These are phyloP conservation scores for Venturia nashicola DNA, from an alignment of 2,329 filamentous ascomycete species.

Conservation along the genomic window DNA sequence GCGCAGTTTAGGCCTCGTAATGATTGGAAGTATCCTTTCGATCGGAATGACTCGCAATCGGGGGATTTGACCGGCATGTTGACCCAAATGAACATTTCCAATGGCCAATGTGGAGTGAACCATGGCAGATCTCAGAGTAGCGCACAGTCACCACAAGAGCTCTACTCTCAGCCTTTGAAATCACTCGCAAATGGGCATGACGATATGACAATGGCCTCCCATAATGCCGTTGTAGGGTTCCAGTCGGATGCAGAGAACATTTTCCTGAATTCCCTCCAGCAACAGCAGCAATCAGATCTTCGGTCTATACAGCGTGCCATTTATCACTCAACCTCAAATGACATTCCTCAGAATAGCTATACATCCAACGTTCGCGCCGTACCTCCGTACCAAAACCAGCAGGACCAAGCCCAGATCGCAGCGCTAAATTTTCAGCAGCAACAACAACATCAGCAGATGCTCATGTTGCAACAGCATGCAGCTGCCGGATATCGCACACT, in stretches of 20 bases:
- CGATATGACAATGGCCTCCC: constrained; percentile 10
- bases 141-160: constrained; percentile 15
- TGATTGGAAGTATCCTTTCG: constrained; percentile 24
- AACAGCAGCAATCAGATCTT: constrained; percentile 14
- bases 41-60: constrained; percentile 26
- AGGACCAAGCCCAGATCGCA: neutral
- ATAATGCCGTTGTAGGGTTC: constrained; percentile 18
- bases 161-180: constrained; percentile 13
- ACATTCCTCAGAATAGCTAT: neutral
- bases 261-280: constrained; percentile 29
- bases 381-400: neutral
- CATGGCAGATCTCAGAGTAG: constrained; percentile 13
- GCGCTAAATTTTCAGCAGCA: neutral
- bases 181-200: neutral
- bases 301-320: neutral
- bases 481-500: neutral
- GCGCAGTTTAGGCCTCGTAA: constrained; percentile 18
- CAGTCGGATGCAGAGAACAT: constrained; percentile 23
- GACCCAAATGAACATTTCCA: neutral
- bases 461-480: neutral
- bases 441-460: constrained; percentile 21
- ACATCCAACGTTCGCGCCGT: neutral
- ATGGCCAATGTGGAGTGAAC: neutral
- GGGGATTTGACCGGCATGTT: constrained; percentile 26
- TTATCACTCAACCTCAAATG: neutral